These are phyloP conservation scores for Colletotrichum paranaense DNA, from an alignment of 2,329 filamentous ascomycete species.

Conservation along the genomic window DNA sequence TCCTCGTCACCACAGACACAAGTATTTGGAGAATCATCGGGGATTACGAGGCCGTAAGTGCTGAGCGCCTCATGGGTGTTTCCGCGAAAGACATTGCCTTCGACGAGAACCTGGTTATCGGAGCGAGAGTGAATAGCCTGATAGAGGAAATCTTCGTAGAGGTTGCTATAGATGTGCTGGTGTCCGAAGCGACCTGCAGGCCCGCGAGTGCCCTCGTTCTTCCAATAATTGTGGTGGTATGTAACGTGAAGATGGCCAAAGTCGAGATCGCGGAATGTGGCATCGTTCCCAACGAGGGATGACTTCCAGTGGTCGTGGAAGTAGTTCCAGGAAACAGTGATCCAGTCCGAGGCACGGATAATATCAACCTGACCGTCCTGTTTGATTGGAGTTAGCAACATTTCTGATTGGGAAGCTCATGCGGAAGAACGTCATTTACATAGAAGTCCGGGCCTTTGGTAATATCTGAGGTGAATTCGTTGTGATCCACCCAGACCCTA, in stretches of 20 bases:
- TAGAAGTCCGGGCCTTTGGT: constrained; percentile 51
- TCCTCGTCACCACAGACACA: constrained; percentile 64
- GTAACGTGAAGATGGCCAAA: constrained; percentile 57
- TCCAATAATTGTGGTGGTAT: constrained; percentile 63
- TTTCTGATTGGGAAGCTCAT: neutral
- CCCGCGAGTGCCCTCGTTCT: constrained; percentile 56
- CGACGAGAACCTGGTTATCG: constrained; percentile 61
- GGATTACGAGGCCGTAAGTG: constrained; percentile 67
- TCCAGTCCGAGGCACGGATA: constrained; percentile 55
- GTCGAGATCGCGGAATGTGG: constrained; percentile 52
- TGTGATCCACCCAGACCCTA: constrained; percentile 60
- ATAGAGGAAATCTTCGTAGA: constrained; percentile 58
- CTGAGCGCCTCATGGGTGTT: constrained; percentile 61
- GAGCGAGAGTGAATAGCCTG: constrained; percentile 61
- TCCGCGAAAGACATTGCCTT: constrained; percentile 59
- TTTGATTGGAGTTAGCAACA: neutral
- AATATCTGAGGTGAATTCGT: constrained; percentile 57
- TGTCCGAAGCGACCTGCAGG: constrained; percentile 61
- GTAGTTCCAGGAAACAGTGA: constrained; percentile 61
- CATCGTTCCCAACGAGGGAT: constrained; percentile 55
- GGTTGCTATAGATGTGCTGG: constrained; percentile 62
- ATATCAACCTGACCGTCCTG: constrained; percentile 59
- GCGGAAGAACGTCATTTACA: constrained; percentile 32
- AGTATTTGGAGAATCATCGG: constrained; percentile 64
- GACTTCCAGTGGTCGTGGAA: constrained; percentile 60